Conservation (phyloP, 306 rosid genomes). For the Cicer yamashitae region DNA sequence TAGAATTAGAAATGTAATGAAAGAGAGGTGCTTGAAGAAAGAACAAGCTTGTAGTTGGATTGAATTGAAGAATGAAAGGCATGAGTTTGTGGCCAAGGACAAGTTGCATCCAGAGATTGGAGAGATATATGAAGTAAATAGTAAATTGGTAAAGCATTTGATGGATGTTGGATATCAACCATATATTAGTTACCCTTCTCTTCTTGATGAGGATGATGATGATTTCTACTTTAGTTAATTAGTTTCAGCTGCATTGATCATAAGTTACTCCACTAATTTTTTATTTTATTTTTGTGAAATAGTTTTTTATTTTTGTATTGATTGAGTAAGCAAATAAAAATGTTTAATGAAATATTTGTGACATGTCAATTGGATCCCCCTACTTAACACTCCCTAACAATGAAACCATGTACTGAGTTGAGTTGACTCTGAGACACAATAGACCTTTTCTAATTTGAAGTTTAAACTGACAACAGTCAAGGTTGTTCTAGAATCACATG, state of each 20-base stretch:
- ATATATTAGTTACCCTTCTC: slow-evolving; percentile 41
- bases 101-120: slow-evolving; percentile 54
- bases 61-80: slow-evolving; percentile 60
- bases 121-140: slow-evolving; percentile 54
- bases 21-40: slow-evolving; percentile 59
- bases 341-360: background rate
- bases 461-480: slow-evolving; percentile 32
- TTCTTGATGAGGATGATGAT: slow-evolving; percentile 48
- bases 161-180: slow-evolving; percentile 58
- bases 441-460: background rate
- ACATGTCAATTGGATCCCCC: background rate
- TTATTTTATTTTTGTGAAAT: background rate
- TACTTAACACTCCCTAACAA: background rate
- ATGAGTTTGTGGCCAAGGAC: slow-evolving; percentile 63
- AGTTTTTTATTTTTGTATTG: background rate
- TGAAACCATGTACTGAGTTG: slow-evolving; percentile 13
- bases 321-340: background rate
- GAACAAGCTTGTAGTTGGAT: slow-evolving; percentile 68
- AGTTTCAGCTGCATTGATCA: background rate
- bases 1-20: slow-evolving; percentile 57
- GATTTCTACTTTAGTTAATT: slow-evolving; percentile 37
- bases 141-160: slow-evolving; percentile 56
- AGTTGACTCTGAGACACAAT: slow-evolving; percentile 23
- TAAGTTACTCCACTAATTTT: background rate
- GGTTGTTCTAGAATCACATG: background rate